A percentile compares a stretch with the other conserved stretches of the same genome.
Conservation (phyloP, 2,329 filamentous ascomycete species). For the Fusarium nisikadoi region DNA sequence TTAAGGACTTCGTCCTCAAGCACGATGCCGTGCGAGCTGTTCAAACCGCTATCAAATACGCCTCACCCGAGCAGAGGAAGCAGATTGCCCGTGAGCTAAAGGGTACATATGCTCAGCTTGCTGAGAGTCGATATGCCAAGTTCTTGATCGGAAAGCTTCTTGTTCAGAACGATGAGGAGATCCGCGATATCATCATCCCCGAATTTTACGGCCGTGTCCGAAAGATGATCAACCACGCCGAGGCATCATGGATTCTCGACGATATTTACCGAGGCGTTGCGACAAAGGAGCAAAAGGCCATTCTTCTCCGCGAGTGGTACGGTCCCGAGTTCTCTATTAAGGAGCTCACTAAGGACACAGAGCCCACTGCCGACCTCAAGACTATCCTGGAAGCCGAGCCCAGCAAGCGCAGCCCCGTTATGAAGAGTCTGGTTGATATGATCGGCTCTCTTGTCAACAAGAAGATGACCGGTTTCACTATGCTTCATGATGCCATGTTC, state of each 20-base stretch:
- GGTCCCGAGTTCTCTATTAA: constrained; percentile 91
- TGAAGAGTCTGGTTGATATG: constrained; percentile 85
- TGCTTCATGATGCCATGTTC: constrained; percentile 97
- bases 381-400: constrained; percentile 80
- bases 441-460: constrained; percentile 96
- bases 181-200: constrained; percentile 87
- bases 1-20: constrained; percentile 97
- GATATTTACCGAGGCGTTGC: constrained; percentile 94
- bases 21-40: constrained; percentile 97
- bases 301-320: constrained; percentile 93
- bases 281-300: constrained; percentile 85
- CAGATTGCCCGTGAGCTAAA: constrained; percentile 88
- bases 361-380: constrained; percentile 74
- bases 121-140: constrained; percentile 96
- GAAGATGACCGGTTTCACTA: constrained; percentile 95
- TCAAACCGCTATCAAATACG: constrained; percentile 97
- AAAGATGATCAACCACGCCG: constrained; percentile 93
- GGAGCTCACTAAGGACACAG: constrained; percentile 65
- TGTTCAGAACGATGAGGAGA: constrained; percentile 88
- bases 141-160: constrained; percentile 96
- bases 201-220: constrained; percentile 96
- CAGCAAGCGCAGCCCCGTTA: constrained; percentile 86
- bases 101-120: constrained; percentile 84
- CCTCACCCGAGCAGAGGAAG: constrained; percentile 83
- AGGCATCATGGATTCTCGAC: constrained; percentile 97